Conservation (phyloP, 192 early-diverging fungal genomes). For the Linnemannia hyalina region DNA sequence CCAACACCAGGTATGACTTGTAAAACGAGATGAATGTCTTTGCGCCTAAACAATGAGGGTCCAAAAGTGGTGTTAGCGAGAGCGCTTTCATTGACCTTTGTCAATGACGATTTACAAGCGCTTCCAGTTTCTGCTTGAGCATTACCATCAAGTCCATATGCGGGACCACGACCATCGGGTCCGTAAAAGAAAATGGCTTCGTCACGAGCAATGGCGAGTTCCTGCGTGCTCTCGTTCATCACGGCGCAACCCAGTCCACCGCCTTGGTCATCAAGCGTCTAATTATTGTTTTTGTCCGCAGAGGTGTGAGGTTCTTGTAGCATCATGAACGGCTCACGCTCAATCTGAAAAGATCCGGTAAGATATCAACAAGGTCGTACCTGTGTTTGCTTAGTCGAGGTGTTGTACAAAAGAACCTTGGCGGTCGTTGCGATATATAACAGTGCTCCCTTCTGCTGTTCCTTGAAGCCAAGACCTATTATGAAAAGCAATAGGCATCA, state of each 20-base stretch:
- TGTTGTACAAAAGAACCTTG: constrained; percentile 73
- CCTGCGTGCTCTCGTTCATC: constrained; percentile 75
- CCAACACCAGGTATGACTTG: constrained; percentile 80
- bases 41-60: constrained; percentile 60
- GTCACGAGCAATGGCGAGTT: constrained; percentile 88
- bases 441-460: constrained; percentile 70
- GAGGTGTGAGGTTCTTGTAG: neutral
- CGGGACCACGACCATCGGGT: constrained; percentile 90
- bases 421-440: constrained; percentile 80
- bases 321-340: neutral
- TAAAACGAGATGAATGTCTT: constrained; percentile 80
- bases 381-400: constrained; percentile 55
- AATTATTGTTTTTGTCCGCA: neutral
- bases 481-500: neutral
- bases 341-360: neutral
- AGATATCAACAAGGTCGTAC: neutral
- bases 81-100: constrained; percentile 42
- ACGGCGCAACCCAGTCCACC: constrained; percentile 81
- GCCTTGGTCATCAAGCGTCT: constrained; percentile 87
- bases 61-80: constrained; percentile 44
- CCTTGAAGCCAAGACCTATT: constrained; percentile 79
- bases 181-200: constrained; percentile 95
- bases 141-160: constrained; percentile 87
- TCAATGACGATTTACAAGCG: constrained; percentile 27
- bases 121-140: constrained; percentile 37